Evolutionary conservation across 106 monocot species (phyloP).

Genomic region (Phalaenopsis equestris): DNA sequence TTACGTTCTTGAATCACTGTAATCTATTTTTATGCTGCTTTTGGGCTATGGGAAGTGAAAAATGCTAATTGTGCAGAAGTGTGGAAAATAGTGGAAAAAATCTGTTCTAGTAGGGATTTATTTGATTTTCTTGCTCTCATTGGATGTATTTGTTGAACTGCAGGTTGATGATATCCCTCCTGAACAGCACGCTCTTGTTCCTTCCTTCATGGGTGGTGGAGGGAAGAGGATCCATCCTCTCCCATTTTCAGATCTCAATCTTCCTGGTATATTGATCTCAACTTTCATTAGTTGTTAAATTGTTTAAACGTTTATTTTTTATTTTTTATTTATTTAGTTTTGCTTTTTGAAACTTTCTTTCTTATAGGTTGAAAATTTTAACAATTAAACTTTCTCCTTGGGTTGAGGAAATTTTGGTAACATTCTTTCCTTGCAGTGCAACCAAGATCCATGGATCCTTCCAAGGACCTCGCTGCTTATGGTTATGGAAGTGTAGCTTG

Average conservation of each 20-base stretch:
- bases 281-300: background rate
- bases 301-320: background rate
- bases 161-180: conserved; percentile 96
- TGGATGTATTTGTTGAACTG: background rate
- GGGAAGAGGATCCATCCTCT: conserved; percentile 95
- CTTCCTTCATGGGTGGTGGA: conserved; percentile 86
- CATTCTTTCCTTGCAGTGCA: conserved; percentile 53
- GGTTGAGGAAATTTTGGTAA: background rate
- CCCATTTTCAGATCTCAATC: conserved; percentile 65
- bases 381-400: background rate
- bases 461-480: conserved; percentile 92
- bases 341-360: background rate
- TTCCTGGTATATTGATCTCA: conserved; percentile 43
- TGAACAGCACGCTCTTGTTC: conserved; percentile 92
- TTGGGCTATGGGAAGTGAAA: background rate
- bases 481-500: conserved; percentile 97
- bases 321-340: background rate
- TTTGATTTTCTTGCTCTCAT: conserved; percentile 2
- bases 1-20: no score
- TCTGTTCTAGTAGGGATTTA: background rate
- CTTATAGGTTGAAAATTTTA: background rate
- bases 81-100: background rate
- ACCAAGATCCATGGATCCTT: conserved; percentile 98
- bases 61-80: background rate
- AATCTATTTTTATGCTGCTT: background rate